phyloP scores from a whole-genome alignment of 768 basidiomycete genomes.

The Dacryopinax primogenitus region DNA sequence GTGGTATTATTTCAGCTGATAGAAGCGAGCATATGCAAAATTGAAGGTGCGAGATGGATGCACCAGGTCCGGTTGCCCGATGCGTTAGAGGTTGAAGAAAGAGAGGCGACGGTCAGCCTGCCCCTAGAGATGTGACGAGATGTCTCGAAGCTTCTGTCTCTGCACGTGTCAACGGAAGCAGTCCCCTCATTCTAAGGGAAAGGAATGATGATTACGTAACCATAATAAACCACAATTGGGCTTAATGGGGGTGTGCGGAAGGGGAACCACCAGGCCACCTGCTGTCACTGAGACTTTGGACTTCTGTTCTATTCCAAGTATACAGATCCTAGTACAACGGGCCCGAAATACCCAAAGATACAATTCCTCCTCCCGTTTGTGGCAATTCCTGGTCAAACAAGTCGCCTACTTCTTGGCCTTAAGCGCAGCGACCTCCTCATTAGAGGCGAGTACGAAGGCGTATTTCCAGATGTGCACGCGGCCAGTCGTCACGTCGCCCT shows the following conservation, averaged over 20 bases:
- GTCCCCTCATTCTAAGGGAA: neutral
- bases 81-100: conserved; percentile 7
- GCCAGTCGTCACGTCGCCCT: conserved; percentile 23
- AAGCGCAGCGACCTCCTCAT: conserved; percentile 24
- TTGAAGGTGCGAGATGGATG: neutral
- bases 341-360: neutral
- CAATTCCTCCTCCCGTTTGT: neutral
- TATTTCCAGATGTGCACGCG: conserved; percentile 28
- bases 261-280: neutral
- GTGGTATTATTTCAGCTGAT: neutral
- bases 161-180: conserved; percentile 8
- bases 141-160: neutral
- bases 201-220: neutral
- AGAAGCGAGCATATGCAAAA: neutral
- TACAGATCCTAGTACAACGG: conserved; percentile 3
- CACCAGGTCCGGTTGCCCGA: neutral
- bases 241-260: too few species aligned
- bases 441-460: conserved; percentile 25
- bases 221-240: neutral
- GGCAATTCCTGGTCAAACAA: neutral
- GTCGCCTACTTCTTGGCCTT: conserved; percentile 15
- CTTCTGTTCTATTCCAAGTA: neutral
- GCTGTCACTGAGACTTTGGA: neutral
- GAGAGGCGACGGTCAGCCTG: neutral
- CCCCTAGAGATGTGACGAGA: conserved; percentile 8